Conservation (phyloP, 1,139 yeast species). For the Protomyces gravidus region DNA sequence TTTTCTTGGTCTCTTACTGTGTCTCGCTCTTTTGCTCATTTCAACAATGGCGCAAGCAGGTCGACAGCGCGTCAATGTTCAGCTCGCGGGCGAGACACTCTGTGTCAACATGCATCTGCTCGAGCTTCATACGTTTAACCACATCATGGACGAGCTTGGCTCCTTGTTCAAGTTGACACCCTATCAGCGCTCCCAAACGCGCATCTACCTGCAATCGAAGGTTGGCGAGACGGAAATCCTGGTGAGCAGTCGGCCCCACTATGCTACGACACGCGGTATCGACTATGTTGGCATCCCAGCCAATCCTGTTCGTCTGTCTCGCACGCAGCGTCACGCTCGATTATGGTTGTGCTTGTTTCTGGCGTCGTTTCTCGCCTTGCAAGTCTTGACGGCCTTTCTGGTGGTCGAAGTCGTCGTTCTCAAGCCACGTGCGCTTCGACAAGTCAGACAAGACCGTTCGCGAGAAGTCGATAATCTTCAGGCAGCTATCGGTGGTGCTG, state of each 20-base stretch:
- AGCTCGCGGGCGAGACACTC: conserved; percentile 5
- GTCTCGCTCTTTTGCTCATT: too few relatives aligned
- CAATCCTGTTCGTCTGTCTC: background rate
- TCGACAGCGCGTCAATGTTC: conserved; percentile 16
- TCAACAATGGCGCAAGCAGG: conserved; percentile 4
- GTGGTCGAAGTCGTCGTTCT: background rate
- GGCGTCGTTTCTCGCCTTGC: background rate
- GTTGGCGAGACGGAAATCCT: conserved; percentile 23
- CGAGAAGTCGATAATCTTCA: background rate
- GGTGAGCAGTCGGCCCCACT: conserved; percentile 21
- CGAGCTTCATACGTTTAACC: conserved; percentile 10
- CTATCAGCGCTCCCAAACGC: conserved; percentile 11
- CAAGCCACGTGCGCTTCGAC: background rate
- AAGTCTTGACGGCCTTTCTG: background rate
- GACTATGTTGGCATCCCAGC: conserved; percentile 21
- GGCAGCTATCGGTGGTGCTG: background rate
- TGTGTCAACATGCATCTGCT: conserved; percentile 5
- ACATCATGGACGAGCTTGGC: conserved; percentile 16
- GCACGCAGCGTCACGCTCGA: background rate
- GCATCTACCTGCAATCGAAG: conserved; percentile 12
- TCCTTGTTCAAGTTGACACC: background rate
- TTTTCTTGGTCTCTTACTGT: too few relatives aligned
- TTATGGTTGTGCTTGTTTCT: conserved; percentile 15
- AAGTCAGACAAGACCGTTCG: background rate
- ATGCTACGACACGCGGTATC: conserved; percentile 4